These are phyloP conservation scores for Clarkia xantiana DNA, from an alignment of 345 rosid species.

Conservation along the genomic window DNA sequence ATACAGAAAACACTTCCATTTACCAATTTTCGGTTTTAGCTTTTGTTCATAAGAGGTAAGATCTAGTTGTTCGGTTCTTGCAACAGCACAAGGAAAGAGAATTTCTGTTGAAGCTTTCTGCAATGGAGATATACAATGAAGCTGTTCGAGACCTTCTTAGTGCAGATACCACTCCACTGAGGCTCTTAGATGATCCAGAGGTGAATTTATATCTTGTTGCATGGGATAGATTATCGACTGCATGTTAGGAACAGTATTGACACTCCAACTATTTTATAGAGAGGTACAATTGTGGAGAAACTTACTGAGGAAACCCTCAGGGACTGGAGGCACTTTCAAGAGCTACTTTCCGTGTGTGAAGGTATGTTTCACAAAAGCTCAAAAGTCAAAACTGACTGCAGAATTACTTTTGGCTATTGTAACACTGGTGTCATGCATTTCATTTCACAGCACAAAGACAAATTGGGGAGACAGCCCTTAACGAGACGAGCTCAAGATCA, in stretches of 20 bases:
- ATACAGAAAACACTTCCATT: not conserved
- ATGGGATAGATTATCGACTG: conserved; percentile 1
- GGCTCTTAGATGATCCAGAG: conserved; percentile 93
- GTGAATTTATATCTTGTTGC: conserved; percentile 27
- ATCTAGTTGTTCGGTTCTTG: no score
- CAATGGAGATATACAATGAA: conserved; percentile 93
- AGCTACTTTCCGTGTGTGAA: conserved; percentile 65
- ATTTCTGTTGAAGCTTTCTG: conserved; percentile 66
- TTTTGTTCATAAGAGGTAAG: no score
- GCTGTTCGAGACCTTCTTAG: conserved; percentile 85
- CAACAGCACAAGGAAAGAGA: conserved; percentile 73
- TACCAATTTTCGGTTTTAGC: not conserved
- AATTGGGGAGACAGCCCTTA: conserved; percentile 84
- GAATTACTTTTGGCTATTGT: not conserved
- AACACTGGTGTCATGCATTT: conserved; percentile 6
- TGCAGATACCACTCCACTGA: conserved; percentile 50
- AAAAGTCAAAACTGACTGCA: not conserved
- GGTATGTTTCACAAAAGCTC: conserved; percentile 31
- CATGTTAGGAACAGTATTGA: conserved; percentile 5
- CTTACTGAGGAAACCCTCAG: conserved; percentile 60
- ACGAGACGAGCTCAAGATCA: conserved; percentile 89
- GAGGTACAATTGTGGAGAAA: conserved; percentile 85
- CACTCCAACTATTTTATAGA: conserved; percentile 28
- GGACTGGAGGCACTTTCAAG: conserved; percentile 66
- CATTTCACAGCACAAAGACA: conserved; percentile 78